phyloP scores from a whole-genome alignment of 2,329 filamentous ascomycete species.

The Remersonia thermophila region DNA sequence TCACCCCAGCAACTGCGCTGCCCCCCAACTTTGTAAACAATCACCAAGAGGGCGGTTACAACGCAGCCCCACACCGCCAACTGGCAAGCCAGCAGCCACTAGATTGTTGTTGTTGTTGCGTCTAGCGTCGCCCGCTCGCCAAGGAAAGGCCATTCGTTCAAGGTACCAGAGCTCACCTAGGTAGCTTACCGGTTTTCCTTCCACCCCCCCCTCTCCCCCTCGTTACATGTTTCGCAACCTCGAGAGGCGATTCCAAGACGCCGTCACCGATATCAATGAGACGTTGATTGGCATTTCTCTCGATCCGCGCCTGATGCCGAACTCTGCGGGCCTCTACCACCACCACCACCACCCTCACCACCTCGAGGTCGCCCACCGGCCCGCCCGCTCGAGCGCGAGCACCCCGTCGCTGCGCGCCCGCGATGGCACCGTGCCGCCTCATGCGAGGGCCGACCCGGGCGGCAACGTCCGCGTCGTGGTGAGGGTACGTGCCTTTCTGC shows the following conservation, averaged over 20 bases:
- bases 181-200: too few relatives aligned
- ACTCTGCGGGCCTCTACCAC: slow-evolving; percentile 6
- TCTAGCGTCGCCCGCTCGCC: too few relatives aligned
- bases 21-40: slow-evolving; percentile 13
- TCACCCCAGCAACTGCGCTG: slow-evolving; percentile 15
- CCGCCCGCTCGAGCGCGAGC: slow-evolving; percentile 56
- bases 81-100: slow-evolving; percentile 1
- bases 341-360: background rate
- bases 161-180: too few relatives aligned
- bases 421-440: slow-evolving; percentile 50
- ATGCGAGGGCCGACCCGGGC: slow-evolving; percentile 46
- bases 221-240: slow-evolving; percentile 17
- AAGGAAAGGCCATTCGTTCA: too few relatives aligned
- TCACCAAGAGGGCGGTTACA: slow-evolving; percentile 6
- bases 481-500: slow-evolving; percentile 66
- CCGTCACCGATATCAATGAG: slow-evolving; percentile 28
- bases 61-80: slow-evolving; percentile 2
- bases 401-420: slow-evolving; percentile 66
- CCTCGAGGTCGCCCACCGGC: slow-evolving; percentile 16
- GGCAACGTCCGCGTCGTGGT: slow-evolving; percentile 78
- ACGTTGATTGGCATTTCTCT: slow-evolving; percentile 30
- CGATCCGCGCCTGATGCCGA: slow-evolving; percentile 24
- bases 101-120: too few relatives aligned
- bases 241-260: slow-evolving; percentile 26
- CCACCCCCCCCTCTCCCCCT: background rate